Percentiles rank a stretch among this genome's conserved stretches.
phyloP scores from a whole-genome alignment of 1,284 basidiomycete genomes.

The Melampsora americana region DNA sequence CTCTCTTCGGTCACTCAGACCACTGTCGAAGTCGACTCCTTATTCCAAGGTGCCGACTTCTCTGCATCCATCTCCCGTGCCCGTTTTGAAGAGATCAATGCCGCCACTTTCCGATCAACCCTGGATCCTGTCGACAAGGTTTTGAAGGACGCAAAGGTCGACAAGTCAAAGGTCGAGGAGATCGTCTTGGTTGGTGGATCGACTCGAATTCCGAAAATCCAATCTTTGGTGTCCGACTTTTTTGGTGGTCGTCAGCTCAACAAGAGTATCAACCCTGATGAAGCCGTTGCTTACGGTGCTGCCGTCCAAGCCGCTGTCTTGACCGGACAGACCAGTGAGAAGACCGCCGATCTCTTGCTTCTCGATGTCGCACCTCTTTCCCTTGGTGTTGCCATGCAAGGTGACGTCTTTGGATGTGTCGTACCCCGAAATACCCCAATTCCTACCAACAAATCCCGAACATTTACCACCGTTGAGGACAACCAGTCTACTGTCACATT shows the following conservation, averaged over 20 bases:
- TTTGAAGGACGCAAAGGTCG: constrained; percentile 96
- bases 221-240: constrained; percentile 94
- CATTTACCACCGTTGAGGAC: constrained; percentile 96
- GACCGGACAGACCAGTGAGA: constrained; percentile 91
- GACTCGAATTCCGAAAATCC: constrained; percentile 99
- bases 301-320: constrained; percentile 95
- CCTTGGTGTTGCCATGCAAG: constrained; percentile 97
- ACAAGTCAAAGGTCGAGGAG: constrained; percentile 93
- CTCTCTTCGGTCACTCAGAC: constrained; percentile 83
- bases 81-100: constrained; percentile 99
- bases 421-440: constrained; percentile 96
- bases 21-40: constrained; percentile 97
- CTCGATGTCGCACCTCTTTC: constrained; percentile 94
- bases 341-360: constrained; percentile 88
- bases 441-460: constrained; percentile 91
- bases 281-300: constrained; percentile 66
- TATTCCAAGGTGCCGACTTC: constrained; percentile 77
- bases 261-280: constrained; percentile 71
- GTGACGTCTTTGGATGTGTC: constrained; percentile 93
- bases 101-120: constrained; percentile 87
- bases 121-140: constrained; percentile 98
- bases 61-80: constrained; percentile 95
- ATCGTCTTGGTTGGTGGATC: constrained; percentile 99
- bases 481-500: constrained; percentile 86
- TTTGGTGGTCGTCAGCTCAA: constrained; percentile 96